Evolutionary conservation across 2,329 filamentous ascomycete genomes (phyloP), one percentile per base, ranked within the genome.

Genomic region (Paraphaeosphaeria minitans): DNA sequence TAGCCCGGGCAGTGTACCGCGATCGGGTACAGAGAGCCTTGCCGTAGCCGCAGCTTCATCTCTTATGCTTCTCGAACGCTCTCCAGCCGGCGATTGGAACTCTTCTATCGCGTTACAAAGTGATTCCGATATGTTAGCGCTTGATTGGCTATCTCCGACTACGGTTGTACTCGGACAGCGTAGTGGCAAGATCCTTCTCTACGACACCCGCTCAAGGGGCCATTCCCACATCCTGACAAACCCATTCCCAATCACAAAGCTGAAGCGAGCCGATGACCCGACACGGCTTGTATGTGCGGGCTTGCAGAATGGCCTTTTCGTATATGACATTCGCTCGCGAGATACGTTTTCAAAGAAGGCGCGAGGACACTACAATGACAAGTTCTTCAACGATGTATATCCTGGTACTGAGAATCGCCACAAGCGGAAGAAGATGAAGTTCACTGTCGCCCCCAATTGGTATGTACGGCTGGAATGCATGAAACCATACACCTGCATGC

Each of bases 81-180:
- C 60, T 2, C 55, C 55, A 35, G 42, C 57, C 22, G 71, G 66
- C 37, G 47, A 52, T 9, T 77, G 68, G 71, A 58, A 70, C 56
- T 56, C 54, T 0, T 37, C 53, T 4, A 62, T 54, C 1, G 47
- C 49, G 0, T 47, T 65, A 1, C 39, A 64, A n/a, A 42, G 57
- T 7, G n/a, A 59, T 0, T 62, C 68, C 5, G 75, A 78, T 41
- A 62, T 77, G 13, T 63, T 76, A 9, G 63, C 75, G 0, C 42
- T 78, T 4, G 64, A 71, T 21, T 79, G 76, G 76, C 61, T 77
- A 2, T 68, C 64, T 0, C 60, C 65, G 12, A 73, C 61, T 8
- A 69, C 68, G 7, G 41, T 79, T 21, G 68, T 68, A 1, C 56
- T 72, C 2, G 77, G 77, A 8, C 65, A 66, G 16, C 69, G 77